A percentile compares a stretch with the other conserved stretches of the same genome.
Evolutionary conservation across 345 rosid genomes (phyloP).

Genomic region (Iberis pinnata): DNA sequence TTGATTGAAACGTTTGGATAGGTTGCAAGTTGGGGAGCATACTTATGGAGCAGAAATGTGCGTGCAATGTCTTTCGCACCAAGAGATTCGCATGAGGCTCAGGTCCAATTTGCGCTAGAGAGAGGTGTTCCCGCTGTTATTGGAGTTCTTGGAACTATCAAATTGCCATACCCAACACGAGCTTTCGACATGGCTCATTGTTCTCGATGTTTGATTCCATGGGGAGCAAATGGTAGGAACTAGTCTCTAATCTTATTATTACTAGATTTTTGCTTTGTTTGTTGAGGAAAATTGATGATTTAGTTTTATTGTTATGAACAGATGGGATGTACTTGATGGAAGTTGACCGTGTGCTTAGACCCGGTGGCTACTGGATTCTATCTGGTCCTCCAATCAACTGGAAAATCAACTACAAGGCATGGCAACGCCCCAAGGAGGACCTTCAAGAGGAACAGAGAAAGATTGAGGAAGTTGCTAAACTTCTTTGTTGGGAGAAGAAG

Average conservation of each 20-base stretch:
- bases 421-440: slow-evolving; percentile 77
- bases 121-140: slow-evolving; percentile 90
- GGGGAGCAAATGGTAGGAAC: slow-evolving; percentile 86
- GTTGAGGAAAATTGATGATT: slow-evolving; percentile 6
- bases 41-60: slow-evolving; percentile 76
- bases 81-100: slow-evolving; percentile 93
- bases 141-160: slow-evolving; percentile 85
- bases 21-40: slow-evolving; percentile 99
- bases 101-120: slow-evolving; percentile 98
- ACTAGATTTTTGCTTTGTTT: background rate
- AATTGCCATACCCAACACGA: slow-evolving; percentile 85
- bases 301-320: slow-evolving; percentile 30
- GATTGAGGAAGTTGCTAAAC: slow-evolving; percentile 75
- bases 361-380: slow-evolving; percentile 95
- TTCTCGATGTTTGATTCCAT: slow-evolving; percentile 90
- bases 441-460: slow-evolving; percentile 74
- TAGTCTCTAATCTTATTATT: no score
- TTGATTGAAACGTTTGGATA: no score
- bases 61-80: slow-evolving; percentile 95
- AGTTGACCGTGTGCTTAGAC: slow-evolving; percentile 94
- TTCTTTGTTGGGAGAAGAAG: slow-evolving; percentile 97
- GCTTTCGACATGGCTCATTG: slow-evolving; percentile 99
- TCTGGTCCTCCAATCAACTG: slow-evolving; percentile 98
- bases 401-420: slow-evolving; percentile 77
- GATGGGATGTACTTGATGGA: slow-evolving; percentile 88